Base-by-base conservation (phyloP, 164 flowering plant genomes). In the Sedum album region DNA sequence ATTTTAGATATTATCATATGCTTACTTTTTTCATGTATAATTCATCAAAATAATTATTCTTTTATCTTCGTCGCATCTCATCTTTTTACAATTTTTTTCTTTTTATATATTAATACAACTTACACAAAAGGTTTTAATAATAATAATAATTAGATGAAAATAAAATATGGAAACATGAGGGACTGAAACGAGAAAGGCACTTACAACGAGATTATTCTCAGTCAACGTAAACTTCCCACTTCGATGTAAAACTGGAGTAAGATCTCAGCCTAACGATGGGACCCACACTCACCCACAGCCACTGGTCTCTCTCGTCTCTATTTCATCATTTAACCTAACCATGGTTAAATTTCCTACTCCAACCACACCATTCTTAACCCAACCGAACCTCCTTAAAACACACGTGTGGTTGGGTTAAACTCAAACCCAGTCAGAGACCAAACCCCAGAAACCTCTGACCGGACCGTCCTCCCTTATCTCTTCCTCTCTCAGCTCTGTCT, bases 161-260 rank as follows among this genome's bases (percentile, higher is more conserved):
- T 35, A 35, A 35, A 35, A 35, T 35, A 35, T 35, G 5, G 9
- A n/a, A 64, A 55, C 31, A 0, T 3, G 21, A 51, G 7, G 36
- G 10, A 66, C 8, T 42, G 31, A 23, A 64, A 33, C 36, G 41
- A 64, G n/a, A 33, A 33, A 11, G 25, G 30, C 46, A 13, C 48
- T 66, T 26, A 66, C 49, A 66, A 26, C 49, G 31, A 66, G 20
- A 66, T 25, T 42, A 66, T 28, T 66, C 26, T 49, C 26, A 5
- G 66, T 64, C 44, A 38, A n/a, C 25, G 25, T n/a, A 38, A 33
- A 64, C 33, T 18, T 35, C 44, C 65, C 36, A 51, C 14, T 11
- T 64, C 71, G 83, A 78, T 75, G 81, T 68, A 72, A 76, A 78
- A 76, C 63, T 72, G 72, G 38, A 73, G 83, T 78, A 65, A 70